Conservation (phyloP, 495 filamentous ascomycete genomes). For the Chaetomium fimeti region DNA sequence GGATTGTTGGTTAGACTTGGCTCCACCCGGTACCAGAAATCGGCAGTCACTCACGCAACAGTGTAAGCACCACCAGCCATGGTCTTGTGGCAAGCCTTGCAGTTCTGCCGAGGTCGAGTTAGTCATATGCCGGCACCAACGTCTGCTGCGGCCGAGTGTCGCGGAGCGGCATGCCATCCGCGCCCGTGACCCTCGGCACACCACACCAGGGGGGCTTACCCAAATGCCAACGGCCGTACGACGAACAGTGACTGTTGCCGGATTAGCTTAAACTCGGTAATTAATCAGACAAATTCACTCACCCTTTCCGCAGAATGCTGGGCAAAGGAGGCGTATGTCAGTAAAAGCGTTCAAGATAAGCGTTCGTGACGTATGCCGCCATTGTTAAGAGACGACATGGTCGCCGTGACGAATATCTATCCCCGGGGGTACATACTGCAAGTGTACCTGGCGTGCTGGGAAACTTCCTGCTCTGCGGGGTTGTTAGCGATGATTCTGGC, state of each 20-base stretch:
- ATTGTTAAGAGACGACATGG: not conserved
- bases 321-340: conserved; percentile 9
- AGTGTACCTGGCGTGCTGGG: conserved; percentile 90
- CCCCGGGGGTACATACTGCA: conserved; percentile 66
- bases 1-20: conserved; percentile 32
- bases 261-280: not conserved
- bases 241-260: conserved; percentile 65
- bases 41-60: conserved; percentile 73
- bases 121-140: not conserved
- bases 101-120: conserved; percentile 47
- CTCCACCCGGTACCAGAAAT: not conserved
- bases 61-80: conserved; percentile 96
- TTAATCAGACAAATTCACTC: not conserved
- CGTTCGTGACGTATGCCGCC: conserved; percentile 2
- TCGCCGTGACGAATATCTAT: not conserved
- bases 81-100: conserved; percentile 88
- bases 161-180: not conserved
- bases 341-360: conserved; percentile 34
- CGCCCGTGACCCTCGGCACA: not conserved
- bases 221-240: conserved; percentile 92
- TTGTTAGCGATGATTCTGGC: conserved; percentile 13
- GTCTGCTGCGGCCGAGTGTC: not conserved
- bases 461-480: conserved; percentile 80
- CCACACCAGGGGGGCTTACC: conserved; percentile 35
- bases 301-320: conserved; percentile 88